Evolutionary conservation across 345 rosid species (phyloP), one percentile per base, ranked within the genome.

Genomic region (Eucalyptus leucophloia): DNA sequence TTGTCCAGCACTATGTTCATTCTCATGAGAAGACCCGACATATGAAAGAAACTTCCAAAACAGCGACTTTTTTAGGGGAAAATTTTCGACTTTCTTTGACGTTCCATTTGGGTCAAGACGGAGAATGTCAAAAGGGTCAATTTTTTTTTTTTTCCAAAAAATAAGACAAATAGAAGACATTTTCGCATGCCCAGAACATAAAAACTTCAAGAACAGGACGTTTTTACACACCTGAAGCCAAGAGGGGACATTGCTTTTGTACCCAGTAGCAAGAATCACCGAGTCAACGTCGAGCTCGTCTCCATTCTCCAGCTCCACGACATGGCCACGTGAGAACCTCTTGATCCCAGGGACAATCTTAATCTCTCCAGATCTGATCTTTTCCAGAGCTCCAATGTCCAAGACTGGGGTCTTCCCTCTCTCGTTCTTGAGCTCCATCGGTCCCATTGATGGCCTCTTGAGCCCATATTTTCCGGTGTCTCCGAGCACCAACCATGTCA

Each of bases 391-490:
- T 62, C 98, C 98, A 86, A 96, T 93, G 92, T 96, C 99, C 87
- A 97, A 90, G 7, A 97, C 99, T 23, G 97, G 99, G 83, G 98
- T 95, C 86, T 95, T 96, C 60, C 99, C 99, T 87, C 87, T 86
- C 3, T 89, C 89, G 86, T 94, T 90, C 91, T 97, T 97, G 69
- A 94, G 94, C 92, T 92, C 89, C 89, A 97, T 72, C 15, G 99
- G 99, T 42, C 99, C 99, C 91, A 92, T 89, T 5, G 92, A 81
- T 24, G 98, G 99, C 92, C 98, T 91, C 67, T 92, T 96, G 21
- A 97, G 88, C 47, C 99, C 98, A 80, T 90, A 94, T 21, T 90
- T 95, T 44, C 92, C 94, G 32, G 87, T 90, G 92, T 94, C 94
- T 37, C 99, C 98, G 6, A 95, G 94, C 53, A 94, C 69, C 11